Conservation (phyloP, 495 filamentous ascomycete genomes). For the Penicillium parvum region DNA sequence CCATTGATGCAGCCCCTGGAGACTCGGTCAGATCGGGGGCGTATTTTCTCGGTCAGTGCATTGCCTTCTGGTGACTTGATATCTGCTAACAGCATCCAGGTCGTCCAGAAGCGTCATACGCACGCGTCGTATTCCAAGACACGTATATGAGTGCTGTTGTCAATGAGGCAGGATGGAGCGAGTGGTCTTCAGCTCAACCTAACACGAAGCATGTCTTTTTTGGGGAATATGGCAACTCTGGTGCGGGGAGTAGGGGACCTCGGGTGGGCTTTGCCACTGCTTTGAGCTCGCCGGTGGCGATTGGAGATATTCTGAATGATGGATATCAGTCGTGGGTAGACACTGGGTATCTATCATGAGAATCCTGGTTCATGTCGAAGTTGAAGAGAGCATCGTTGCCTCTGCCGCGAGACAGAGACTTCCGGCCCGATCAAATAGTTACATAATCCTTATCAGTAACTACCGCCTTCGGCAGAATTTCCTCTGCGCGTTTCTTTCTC, state of each 20-base stretch:
- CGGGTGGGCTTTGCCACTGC: slow-evolving; percentile 3
- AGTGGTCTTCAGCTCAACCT: slow-evolving; percentile 6
- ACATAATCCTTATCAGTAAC: slow-evolving; percentile 23
- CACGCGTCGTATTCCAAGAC: slow-evolving; percentile 55
- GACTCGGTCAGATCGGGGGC: neutral
- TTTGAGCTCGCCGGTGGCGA: neutral
- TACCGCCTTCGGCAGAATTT: slow-evolving; percentile 21
- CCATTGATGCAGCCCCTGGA: neutral
- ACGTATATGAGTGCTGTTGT: slow-evolving; percentile 48
- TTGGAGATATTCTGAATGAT: slow-evolving; percentile 5
- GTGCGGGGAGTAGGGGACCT: neutral
- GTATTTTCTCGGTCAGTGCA: neutral
- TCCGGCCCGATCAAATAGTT: slow-evolving; percentile 1
- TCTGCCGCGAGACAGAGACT: too few relatives aligned
- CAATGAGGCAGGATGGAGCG: slow-evolving; percentile 51
- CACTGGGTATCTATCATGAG: neutral
- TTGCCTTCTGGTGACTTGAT: neutral
- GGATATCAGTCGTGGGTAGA: slow-evolving; percentile 6
- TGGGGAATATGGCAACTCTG: slow-evolving; percentile 5
- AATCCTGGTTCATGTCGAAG: neutral
- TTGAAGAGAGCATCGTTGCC: neutral
- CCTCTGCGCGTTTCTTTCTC: slow-evolving; percentile 4
- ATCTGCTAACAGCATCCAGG: slow-evolving; percentile 44
- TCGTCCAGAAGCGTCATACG: slow-evolving; percentile 53
- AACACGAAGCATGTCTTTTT: slow-evolving; percentile 8